phyloP scores from a whole-genome alignment of 225 moss, liverwort and hornwort genomes.

The Asterella californica region DNA sequence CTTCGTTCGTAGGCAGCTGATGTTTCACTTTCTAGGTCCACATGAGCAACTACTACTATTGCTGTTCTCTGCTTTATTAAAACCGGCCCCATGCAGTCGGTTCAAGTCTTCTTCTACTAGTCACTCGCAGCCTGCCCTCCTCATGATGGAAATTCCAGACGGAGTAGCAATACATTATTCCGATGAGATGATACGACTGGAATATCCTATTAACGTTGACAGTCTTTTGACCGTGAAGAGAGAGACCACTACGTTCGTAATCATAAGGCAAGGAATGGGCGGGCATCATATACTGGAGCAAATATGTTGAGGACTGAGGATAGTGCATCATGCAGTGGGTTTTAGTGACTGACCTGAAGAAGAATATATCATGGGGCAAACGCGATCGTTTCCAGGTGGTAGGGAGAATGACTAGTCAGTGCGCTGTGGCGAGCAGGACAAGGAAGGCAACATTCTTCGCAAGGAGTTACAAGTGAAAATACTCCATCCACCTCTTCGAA shows the following conservation, averaged over 20 bases:
- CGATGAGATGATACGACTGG: background rate
- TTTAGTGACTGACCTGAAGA: background rate
- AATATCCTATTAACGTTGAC: background rate
- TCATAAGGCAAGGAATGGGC: background rate
- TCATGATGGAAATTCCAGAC: too few species aligned
- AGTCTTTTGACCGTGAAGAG: background rate
- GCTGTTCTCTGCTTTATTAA: background rate
- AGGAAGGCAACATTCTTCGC: background rate
- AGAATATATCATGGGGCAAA: background rate
- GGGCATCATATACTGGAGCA: background rate
- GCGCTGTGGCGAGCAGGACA: background rate
- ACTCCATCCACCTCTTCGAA: background rate
- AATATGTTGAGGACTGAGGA: background rate
- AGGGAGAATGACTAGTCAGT: background rate
- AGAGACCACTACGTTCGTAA: background rate
- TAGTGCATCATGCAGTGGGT: background rate
- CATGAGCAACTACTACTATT: background rate
- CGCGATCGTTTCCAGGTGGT: background rate
- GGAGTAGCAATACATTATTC: too few species aligned
- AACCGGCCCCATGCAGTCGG: background rate
- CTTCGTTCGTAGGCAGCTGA: background rate
- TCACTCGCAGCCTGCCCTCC: too few species aligned
- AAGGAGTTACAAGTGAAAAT: too few species aligned
- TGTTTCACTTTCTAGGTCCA: background rate
- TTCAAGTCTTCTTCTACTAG: too few species aligned